Base-by-base conservation (phyloP, 441 rosid genomes). In the Bruguiera hainesii region DNA sequence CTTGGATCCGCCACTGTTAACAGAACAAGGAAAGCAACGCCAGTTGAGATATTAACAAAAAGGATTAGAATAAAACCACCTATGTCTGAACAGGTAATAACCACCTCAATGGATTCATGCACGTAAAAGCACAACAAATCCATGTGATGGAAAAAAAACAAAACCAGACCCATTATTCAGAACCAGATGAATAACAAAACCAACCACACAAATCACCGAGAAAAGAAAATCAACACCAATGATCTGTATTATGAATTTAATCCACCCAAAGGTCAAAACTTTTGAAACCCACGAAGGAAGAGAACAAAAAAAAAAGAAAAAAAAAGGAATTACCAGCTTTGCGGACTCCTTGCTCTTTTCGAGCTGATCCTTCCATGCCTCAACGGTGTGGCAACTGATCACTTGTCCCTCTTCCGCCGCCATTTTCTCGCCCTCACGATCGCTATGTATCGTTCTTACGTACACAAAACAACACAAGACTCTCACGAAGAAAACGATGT, bases 381-480 rank as follows among this genome's bases (percentile, higher is more conserved):
- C 87, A 13, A 79, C 62, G 49, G 83, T 81, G 85, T 88, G 97
- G 72, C 97, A 90, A 11, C 81, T 57, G 60, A 90, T 82, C 60
- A 90, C 96, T 60, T 88, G 90, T 64, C 97, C 94, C 48, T 85
- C 92, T 74, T 87, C 96, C 10, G 82, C 81, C 48, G 89, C 89
- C 98, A 92, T 90, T 58, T 80, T 62, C 48, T 13, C 18, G 48
- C 15, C 5, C 48, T 21, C 62, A 66, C 20, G 15, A 57, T 64
- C 8, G 61, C 52, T 65, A 13, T 10, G 30, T 4, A 6, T 7
- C 4, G 5, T 0, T 30, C 35, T 50, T 35, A 61, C 42, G 18
- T 7, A 20, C 4, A 8, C 23, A 2, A 21, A 1, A 21, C 7
- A 23, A 2, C 53, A 19, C 0, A 0, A 7, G 15, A 8, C 26